Base-by-base conservation (phyloP, 208 protist species). In the Trypanosoma theileri region DNA sequence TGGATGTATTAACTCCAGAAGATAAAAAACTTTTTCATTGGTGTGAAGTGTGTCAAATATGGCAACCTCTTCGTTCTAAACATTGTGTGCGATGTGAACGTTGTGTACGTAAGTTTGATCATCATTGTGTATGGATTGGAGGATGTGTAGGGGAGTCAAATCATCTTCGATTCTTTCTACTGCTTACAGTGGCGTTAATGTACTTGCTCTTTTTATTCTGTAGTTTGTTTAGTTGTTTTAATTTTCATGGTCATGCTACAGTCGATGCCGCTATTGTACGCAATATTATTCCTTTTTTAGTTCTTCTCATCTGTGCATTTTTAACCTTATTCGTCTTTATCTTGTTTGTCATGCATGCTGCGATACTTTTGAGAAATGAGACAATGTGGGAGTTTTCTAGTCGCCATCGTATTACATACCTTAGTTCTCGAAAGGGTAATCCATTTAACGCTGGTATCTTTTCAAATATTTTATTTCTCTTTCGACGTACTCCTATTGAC, bases 91-190 rank as follows among this genome's bases (percentile, higher is more conserved):
- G 75, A 22, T 93, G 84, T 69, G 75, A 80, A 14, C 59, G 71
- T 50, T 97, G 93, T 73, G 88, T 97, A 19, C 64, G 84, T 17
- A 88, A 85, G 60, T 95, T 90, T 72, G 93, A 97, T 65, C 93
- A 97, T 73, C 86, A 94, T 67, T 97, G 93, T 71, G 61, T 63
- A n/a, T 96, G 91, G 89, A 66, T 97, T 16, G 90, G 93, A 54
- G 86, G 77, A 21, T 88, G 84, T 74, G 84, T 96, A 59, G 92
- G 92, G n/a, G 84, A 89, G 57, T 59, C 73, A 21, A 97, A 97
- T 59, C 84, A 95, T 50, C 16, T 64, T 14, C 63, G 65, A 13
- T 86, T 86, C 50, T 66, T 71, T 50, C 35, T 73, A 14, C 35
- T 75, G 1, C 62, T 75, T 41, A 57, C 56, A 14, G 40, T 53